These are phyloP conservation scores for Agaricus subrufescens DNA, from an alignment of 768 basidiomycete genomes.

Conservation along the genomic window DNA sequence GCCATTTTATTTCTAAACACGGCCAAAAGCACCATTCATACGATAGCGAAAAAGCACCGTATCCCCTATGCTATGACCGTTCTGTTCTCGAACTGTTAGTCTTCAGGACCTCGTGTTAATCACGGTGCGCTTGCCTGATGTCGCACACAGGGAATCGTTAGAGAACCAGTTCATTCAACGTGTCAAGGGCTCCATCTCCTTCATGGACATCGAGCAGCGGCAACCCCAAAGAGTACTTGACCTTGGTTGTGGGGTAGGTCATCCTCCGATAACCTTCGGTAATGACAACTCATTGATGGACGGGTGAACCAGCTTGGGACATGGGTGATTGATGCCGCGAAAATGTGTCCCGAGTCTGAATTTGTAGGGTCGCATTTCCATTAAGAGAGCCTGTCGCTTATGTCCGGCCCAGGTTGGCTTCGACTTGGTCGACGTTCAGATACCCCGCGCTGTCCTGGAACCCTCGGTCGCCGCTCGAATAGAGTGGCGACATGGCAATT, in stretches of 20 bases:
- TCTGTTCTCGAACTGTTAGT: constrained; percentile 66
- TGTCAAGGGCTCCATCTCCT: constrained; percentile 52
- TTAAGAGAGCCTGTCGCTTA: background rate
- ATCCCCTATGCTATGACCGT: constrained; percentile 69
- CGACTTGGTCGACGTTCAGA: constrained; percentile 73
- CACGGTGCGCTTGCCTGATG: background rate
- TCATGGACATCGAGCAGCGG: constrained; percentile 48
- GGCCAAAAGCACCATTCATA: constrained; percentile 65
- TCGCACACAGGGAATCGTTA: constrained; percentile 44
- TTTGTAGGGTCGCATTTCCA: constrained; percentile 40
- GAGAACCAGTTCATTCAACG: constrained; percentile 46
- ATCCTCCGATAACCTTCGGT: background rate
- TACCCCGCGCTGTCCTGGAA: constrained; percentile 49
- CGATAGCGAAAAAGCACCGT: constrained; percentile 73
- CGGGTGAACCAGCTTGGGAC: constrained; percentile 45
- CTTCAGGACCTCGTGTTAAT: background rate
- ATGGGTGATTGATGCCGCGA: constrained; percentile 72
- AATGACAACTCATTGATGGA: background rate
- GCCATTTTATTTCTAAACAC: constrained; percentile 52
- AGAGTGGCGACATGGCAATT: constrained; percentile 74
- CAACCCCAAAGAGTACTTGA: constrained; percentile 58
- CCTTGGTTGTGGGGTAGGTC: constrained; percentile 66
- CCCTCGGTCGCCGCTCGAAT: constrained; percentile 51
- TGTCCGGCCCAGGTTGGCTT: constrained; percentile 56
- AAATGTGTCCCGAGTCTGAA: constrained; percentile 59